Evolutionary conservation across 2,329 filamentous ascomycete species (phyloP).

Genomic region (Seiridium cupressi): DNA sequence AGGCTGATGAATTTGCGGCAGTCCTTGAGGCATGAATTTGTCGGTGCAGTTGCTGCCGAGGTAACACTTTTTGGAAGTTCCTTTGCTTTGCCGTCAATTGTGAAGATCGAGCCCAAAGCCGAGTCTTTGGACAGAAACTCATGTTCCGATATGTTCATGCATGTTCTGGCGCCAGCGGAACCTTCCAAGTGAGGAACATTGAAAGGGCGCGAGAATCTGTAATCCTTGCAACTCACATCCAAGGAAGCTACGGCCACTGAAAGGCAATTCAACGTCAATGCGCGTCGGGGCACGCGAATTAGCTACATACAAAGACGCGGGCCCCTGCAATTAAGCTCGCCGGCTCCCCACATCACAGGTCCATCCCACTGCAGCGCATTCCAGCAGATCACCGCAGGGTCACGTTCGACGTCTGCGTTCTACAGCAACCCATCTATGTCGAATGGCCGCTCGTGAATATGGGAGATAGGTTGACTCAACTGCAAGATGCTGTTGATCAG

Average conservation of each 20-base stretch:
- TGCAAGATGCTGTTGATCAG: constrained; percentile 83
- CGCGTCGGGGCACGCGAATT: too few relatives aligned
- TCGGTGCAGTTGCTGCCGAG: background rate
- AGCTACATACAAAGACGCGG: too few relatives aligned
- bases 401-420: background rate
- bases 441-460: constrained; percentile 36
- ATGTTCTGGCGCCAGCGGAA: too few relatives aligned
- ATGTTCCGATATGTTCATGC: too few relatives aligned
- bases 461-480: constrained; percentile 76
- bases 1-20: background rate
- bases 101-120: background rate
- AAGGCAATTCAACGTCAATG: too few relatives aligned
- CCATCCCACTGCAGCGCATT: background rate
- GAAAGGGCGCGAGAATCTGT: too few relatives aligned
- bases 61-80: background rate
- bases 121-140: too few relatives aligned
- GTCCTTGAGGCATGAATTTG: background rate
- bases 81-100: too few relatives aligned
- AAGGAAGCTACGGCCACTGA: background rate
- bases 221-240: too few relatives aligned
- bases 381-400: background rate
- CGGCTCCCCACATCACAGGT: background rate
- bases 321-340: background rate
- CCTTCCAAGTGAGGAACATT: too few relatives aligned
- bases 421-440: background rate